These are phyloP conservation scores for Chaetomiaceae sp. DNA, from an alignment of 2,329 filamentous ascomycete genomes.

Conservation along the genomic window DNA sequence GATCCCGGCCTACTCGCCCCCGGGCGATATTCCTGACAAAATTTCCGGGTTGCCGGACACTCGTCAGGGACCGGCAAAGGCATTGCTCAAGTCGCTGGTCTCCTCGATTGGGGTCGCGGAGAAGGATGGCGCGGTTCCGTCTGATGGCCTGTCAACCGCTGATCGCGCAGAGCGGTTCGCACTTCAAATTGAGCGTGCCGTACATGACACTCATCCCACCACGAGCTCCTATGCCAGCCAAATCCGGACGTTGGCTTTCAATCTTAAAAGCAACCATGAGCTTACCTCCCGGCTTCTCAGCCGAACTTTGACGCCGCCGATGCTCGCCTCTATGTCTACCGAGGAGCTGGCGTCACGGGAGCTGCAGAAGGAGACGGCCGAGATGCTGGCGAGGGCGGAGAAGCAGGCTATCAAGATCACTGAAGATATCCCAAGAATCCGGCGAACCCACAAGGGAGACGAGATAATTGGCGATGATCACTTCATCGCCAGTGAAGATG, in stretches of 20 bases:
- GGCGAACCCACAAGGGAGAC: conserved; percentile 91
- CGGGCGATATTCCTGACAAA: conserved; percentile 47
- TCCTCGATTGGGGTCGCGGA: conserved; percentile 62
- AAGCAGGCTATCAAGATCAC: conserved; percentile 82
- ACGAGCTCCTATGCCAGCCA: conserved; percentile 55
- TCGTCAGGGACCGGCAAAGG: conserved; percentile 66
- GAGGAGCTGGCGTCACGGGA: conserved; percentile 92
- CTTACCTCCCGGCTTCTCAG: conserved; percentile 72
- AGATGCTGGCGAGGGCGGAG: conserved; percentile 72
- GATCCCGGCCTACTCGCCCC: conserved; percentile 42
- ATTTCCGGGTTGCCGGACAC: conserved; percentile 55
- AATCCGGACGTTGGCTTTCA: conserved; percentile 73
- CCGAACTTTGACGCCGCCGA: conserved; percentile 65
- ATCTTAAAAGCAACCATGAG: conserved; percentile 82
- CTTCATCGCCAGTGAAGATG: conserved; percentile 38
- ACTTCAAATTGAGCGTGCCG: conserved; percentile 73
- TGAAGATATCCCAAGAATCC: conserved; percentile 69
- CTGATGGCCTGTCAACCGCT: conserved; percentile 59
- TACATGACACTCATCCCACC: conserved; percentile 52
- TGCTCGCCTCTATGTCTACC: conserved; percentile 79
- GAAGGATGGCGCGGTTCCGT: conserved; percentile 58
- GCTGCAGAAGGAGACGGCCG: conserved; percentile 70
- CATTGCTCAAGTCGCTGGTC: conserved; percentile 65
- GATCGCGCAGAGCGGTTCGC: conserved; percentile 66
- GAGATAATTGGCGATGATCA: conserved; percentile 78